phyloP scores from a whole-genome alignment of 331 rosid species.

The Rhamnella rubrinervis region DNA sequence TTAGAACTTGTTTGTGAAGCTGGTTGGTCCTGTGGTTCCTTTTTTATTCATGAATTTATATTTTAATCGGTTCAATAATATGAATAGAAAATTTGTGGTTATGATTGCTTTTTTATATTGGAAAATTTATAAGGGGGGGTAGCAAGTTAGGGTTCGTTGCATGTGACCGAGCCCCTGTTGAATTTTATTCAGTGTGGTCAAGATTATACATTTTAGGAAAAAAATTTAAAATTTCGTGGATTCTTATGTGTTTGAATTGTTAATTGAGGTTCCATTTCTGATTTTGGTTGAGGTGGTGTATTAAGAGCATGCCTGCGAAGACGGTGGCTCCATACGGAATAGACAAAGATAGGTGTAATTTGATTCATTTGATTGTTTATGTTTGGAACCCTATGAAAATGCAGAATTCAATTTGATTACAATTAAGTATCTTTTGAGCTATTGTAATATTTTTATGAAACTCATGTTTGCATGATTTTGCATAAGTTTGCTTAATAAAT shows the following conservation, averaged over 20 bases:
- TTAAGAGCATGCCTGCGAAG: too few relatives aligned
- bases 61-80: not conserved
- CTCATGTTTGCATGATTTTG: not conserved
- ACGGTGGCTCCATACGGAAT: too few relatives aligned
- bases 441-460: not conserved
- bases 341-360: not conserved
- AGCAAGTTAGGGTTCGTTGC: slow-evolving; percentile 7
- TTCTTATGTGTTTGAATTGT: not conserved
- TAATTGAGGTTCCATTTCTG: too few relatives aligned
- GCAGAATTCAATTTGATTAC: not conserved
- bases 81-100: slow-evolving; percentile 2
- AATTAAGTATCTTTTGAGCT: not conserved
- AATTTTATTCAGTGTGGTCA: not conserved
- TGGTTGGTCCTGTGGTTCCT: not conserved
- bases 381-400: not conserved
- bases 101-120: not conserved
- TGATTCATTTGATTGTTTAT: not conserved
- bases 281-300: not conserved
- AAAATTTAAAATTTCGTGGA: not conserved
- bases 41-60: not conserved
- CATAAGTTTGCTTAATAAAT: too few relatives aligned
- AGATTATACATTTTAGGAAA: not conserved
- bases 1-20: not conserved
- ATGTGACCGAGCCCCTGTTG: not conserved
- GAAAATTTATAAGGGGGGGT: not conserved